Base-by-base conservation (phyloP, 2,329 filamentous ascomycete genomes). In the Botryotinia globosa region DNA sequence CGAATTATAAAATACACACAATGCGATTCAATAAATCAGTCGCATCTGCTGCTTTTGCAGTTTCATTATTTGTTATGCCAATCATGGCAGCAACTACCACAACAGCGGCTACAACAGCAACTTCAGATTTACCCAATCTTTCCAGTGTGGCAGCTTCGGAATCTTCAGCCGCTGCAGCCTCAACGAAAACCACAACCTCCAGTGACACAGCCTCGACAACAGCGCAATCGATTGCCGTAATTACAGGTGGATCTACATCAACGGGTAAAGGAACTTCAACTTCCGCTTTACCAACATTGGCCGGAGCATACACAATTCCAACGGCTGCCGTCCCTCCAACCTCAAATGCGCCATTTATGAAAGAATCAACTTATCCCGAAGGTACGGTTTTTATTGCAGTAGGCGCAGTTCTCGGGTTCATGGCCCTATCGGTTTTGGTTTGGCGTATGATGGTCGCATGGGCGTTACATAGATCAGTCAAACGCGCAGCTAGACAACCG, bases 371-470 rank as follows among this genome's bases (percentile, higher is more conserved):
- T 70, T 86, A 94, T 18, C 96, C 96, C 3, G 92, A 98, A 79
- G 96, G 96, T 71, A 98, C 95, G 6, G 92, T 99, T 73, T 99
- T 99, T 84, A 99, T 99, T 78, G 92, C 90, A 34, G 96, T 98
- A 1, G 96, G 96, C 63, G 92, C 94, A 39, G 91, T 94, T 42
- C 88, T 99, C 10, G 96, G 93, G 25, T 91, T 94, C 76, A 89
- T 98, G 75, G 93, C 90, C 18, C 85, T 94, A 14, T 90, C 90
- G n/a, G 89, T 98, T 62, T 86, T 99, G 20, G 86, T 92, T 73
- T 99, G 96, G 96, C 93, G 95, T 74, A 91, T 87, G 68, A 87
- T 98, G 72, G 90, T 98, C 73, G 94, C 93, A 74, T 97, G 94
- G 87, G 92, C 95, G 59, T 89, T 99, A 73, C 95, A 98, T 82